Evolutionary conservation across 768 basidiomycete species (phyloP), one percentile per base, ranked within the genome.

Genomic region (Infundibulicybe gibba): DNA sequence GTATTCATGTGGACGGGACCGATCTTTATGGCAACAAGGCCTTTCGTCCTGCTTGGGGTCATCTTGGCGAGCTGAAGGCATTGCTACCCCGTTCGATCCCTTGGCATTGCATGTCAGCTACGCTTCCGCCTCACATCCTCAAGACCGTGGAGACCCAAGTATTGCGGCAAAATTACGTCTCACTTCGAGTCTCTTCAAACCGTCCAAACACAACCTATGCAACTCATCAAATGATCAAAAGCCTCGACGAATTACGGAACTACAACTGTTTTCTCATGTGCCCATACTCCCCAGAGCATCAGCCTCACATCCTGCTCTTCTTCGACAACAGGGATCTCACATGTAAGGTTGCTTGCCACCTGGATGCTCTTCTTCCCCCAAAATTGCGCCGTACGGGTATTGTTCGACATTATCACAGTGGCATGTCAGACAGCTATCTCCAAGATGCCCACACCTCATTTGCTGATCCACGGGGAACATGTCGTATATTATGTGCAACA

Each of bases 181-280:
- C 33, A 8, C 53, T 62, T 2, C 43, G 45, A 5, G 25, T 54
- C 5, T 57, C 60, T 0, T 53, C 53, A 0, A 68, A 66, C 33
- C 47, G 61, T 0, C 58, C 58, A 2, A 66, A 68, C 41, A 64
- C 49, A 0, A 60, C 60, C 0, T 66, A 65, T 43, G 58, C 59
- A 5, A 61, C 57, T 0, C 65, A 66, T 46, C 40, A 41, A n/a
- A 54, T 66, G 12, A 40, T 53, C 10, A 47, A 44, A 0, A 49
- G 15, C 12, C 39, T 63, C 9, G 45, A 57, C 1, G 53, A 60
- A 6, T 37, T 54, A 2, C 47, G 34, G 3, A 68, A 66, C 45
- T 60, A 63, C 4, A 43, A 56, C 3, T 63, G 58, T 35, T 57
- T 64, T 32, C 34, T 66, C n/a, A 37, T 19, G 10, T 6, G 20